phyloP scores from a whole-genome alignment of 192 early-diverging fungal genomes.

The Coemansia sp. region DNA sequence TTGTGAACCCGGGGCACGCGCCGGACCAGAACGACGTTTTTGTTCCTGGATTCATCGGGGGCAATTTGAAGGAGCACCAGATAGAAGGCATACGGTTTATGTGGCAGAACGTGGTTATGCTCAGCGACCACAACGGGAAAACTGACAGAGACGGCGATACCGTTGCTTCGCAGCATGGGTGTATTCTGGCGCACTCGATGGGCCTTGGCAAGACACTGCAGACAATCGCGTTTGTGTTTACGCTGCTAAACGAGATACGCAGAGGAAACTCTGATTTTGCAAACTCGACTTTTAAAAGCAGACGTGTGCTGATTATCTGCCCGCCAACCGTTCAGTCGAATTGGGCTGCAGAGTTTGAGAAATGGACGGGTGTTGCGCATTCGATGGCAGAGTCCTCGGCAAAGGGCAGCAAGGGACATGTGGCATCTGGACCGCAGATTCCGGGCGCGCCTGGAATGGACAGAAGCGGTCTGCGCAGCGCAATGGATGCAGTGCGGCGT shows the following conservation, averaged over 20 bases:
- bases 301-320: conserved; percentile 70
- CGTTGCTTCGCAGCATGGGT: no score
- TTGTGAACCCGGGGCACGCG: conserved; percentile 66
- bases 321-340: conserved; percentile 70
- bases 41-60: conserved; percentile 59
- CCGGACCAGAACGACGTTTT: conserved; percentile 17
- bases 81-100: conserved; percentile 77
- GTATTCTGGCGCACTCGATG: conserved; percentile 56
- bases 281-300: conserved; percentile 54
- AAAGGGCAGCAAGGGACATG: conserved; percentile 8
- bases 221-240: conserved; percentile 70
- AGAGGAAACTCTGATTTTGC: conserved; percentile 53
- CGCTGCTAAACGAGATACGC: conserved; percentile 63
- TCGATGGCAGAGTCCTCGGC: conserved; percentile 3
- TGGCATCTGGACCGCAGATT: conserved; percentile 13
- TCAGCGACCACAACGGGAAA: conserved; percentile 23
- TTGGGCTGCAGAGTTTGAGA: conserved; percentile 71
- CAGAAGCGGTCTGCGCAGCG: no score
- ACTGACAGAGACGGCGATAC: no score
- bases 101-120: conserved; percentile 77
- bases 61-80: conserved; percentile 7
- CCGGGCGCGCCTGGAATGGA: neutral
- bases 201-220: conserved; percentile 86
- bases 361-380: conserved; percentile 59
- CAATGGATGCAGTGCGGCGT: no score